A percentile compares a stretch with the other conserved stretches of the same genome.
phyloP scores from a whole-genome alignment of 441 rosid genomes.

The Brassica hybrid region DNA sequence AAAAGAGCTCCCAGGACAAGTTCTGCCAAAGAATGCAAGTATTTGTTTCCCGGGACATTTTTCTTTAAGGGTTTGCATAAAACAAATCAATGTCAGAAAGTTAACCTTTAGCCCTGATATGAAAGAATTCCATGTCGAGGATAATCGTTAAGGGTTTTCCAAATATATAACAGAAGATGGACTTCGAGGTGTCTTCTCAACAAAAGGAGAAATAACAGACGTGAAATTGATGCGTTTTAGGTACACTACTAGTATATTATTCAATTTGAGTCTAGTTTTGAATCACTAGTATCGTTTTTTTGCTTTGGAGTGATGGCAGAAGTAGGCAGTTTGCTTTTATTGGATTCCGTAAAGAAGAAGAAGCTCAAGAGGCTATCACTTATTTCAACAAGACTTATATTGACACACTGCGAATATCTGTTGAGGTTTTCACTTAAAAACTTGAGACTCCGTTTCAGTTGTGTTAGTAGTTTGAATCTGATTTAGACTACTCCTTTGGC shows the following conservation, averaged over 20 bases:
- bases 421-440: too few relatives aligned
- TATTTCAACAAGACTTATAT: slow-evolving; percentile 68
- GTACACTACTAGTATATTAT: slow-evolving; percentile 38
- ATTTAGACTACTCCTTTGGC: too few relatives aligned
- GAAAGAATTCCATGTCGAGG: slow-evolving; percentile 64
- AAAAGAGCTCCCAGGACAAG: too few relatives aligned
- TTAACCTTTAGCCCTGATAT: too few relatives aligned
- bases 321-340: slow-evolving; percentile 86
- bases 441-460: too few relatives aligned
- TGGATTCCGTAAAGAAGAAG: slow-evolving; percentile 72
- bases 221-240: slow-evolving; percentile 70
- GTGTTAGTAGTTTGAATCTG: too few relatives aligned
- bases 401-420: too few relatives aligned
- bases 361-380: slow-evolving; percentile 82
- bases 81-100: too few relatives aligned
- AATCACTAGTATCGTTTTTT: background rate
- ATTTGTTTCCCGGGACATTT: too few relatives aligned
- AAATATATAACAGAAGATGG: slow-evolving; percentile 66
- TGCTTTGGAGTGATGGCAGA: slow-evolving; percentile 68
- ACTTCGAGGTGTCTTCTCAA: slow-evolving; percentile 68
- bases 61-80: too few relatives aligned
- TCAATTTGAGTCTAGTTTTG: background rate
- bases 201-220: slow-evolving; percentile 83
- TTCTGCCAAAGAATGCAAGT: too few relatives aligned
- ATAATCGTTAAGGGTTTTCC: slow-evolving; percentile 81